phyloP scores from a whole-genome alignment of 1,284 basidiomycete genomes.

The Trametes hirsuta region DNA sequence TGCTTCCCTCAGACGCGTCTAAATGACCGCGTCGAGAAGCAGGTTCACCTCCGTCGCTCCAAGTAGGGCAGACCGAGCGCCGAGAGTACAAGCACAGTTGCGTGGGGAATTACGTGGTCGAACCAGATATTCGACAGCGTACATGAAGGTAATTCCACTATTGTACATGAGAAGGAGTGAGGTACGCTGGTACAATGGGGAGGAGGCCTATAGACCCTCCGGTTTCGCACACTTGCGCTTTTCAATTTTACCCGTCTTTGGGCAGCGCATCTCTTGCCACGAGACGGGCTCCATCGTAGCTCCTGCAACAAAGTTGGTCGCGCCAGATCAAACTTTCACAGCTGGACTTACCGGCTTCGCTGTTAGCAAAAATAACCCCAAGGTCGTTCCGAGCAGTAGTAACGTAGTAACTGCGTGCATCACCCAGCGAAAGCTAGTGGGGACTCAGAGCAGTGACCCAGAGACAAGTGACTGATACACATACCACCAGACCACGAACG shows the following conservation, averaged over 20 bases:
- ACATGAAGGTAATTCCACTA: neutral
- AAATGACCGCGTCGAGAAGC: constrained; percentile 6
- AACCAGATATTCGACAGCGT: no score
- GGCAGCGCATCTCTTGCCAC: constrained; percentile 93
- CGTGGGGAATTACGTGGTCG: no score
- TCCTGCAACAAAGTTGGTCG: constrained; percentile 44
- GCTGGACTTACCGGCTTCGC: constrained; percentile 64
- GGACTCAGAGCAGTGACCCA: neutral
- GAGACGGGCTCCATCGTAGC: constrained; percentile 83
- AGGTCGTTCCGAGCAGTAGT: constrained; percentile 94
- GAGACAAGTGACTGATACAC: constrained; percentile 34
- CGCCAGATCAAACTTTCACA: neutral
- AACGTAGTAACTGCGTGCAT: constrained; percentile 92
- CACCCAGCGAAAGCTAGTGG: constrained; percentile 74
- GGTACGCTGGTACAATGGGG: neutral
- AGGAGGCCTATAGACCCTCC: constrained; percentile 42
- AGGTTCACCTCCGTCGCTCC: no score
- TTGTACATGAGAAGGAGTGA: neutral
- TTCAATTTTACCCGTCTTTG: constrained; percentile 80
- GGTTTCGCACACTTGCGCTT: constrained; percentile 92
- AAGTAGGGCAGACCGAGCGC: no score
- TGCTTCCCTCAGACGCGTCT: constrained; percentile 9
- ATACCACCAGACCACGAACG: constrained; percentile 88
- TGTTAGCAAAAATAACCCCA: constrained; percentile 88
- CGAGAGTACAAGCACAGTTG: no score